Base-by-base conservation (phyloP, 208 protist genomes). In the Trypanosomatidae sp. region DNA sequence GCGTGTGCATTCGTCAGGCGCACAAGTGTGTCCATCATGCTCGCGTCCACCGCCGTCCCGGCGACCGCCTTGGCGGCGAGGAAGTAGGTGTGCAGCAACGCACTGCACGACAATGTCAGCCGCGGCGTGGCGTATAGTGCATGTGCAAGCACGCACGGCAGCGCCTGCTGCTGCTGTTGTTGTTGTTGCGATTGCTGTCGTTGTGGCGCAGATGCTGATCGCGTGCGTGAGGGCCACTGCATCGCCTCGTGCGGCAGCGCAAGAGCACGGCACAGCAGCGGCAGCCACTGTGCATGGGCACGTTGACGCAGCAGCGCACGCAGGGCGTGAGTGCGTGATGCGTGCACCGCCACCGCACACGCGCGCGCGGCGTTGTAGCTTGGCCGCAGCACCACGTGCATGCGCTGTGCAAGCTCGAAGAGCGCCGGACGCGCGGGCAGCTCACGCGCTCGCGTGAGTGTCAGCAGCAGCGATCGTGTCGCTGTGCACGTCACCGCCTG, bases 11-110 rank as follows among this genome's bases (percentile, higher is more conserved):
- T 46, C 0, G 83, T 85, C 16, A 92, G 61, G 43, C 70, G 71
- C 32, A 80, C 77, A 3, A 92, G 65, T 4, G 66, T 72, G 20
- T 41, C 53, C 83, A 92, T 92, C 57, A 87, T 65, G 28, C 57
- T 66, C 7, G 73, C 61, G 33, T 88, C 78, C 2, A 75, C 63
- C 0, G 60, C 53, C 18, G 73, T 60, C 0, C 37, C 43, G 25
- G 59, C 76, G 1, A 60, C 43, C 0, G 70, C 64, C 53, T 86
- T 78, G 33, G 75, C 76, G 2, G 66, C 53, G 24, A 87, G 32
- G 46, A 88, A 88, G 60, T 87, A 92, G 3, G 54, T 38, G 42
- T 64, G 75, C 7, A 92, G 64, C 0, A 92, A 55, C 3, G 42
- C 28, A 8, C 61, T 63, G 45, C 72, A 83, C 20, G 43, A 30